Base-by-base conservation (phyloP, 2,329 filamentous ascomycete genomes). In the Fusarium sp. region DNA sequence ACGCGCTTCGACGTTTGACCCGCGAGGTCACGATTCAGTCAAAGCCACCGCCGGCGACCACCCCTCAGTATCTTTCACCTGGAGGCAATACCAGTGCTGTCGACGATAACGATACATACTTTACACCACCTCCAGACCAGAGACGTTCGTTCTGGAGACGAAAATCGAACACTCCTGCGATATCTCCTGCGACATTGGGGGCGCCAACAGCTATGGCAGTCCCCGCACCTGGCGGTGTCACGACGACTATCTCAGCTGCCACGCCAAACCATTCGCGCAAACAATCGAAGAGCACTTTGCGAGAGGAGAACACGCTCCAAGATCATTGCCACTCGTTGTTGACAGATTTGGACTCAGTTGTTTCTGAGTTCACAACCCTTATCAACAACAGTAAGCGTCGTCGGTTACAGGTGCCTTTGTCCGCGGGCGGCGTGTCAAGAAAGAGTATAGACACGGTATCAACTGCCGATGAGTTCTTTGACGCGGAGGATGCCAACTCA, bases 61-160 rank as follows among this genome's bases (percentile, higher is more conserved):
- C 65, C 12, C 70, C 74, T 12, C 75, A 80, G 18, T 78, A 81
- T 68, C 74, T 86, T 34, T 82, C 84, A 10, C 83, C 82, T 1
- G 78, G 74, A 28, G 80, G 80, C 0, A 80, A 82, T 5, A 80
- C 82, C 4, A 78, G 79, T 16, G 74, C 80, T 4, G 76, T 82
- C 4, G 86, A 87, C 23, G 87, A 87, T 18, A 86, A 85, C 21
- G 88, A 87, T 37, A 83, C 88, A 60, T 90, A 90, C 72, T 89
- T 88, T 28, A 71, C 81, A 3, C 72, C 78, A 9, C 46, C 62
- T 41, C 30, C 66, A 13, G 72, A 77, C 10, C 74, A 80, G 56
- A 93, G 86, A 77, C 87, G 89, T 63, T 85, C 93, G 0, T 98
- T 99, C 76, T 99, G 96, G 96, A 97, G 94, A 79, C 89, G 95